These are phyloP conservation scores for Triticum aestivum DNA, from an alignment of 176 grass and related monocot species.

Conservation along the genomic window DNA sequence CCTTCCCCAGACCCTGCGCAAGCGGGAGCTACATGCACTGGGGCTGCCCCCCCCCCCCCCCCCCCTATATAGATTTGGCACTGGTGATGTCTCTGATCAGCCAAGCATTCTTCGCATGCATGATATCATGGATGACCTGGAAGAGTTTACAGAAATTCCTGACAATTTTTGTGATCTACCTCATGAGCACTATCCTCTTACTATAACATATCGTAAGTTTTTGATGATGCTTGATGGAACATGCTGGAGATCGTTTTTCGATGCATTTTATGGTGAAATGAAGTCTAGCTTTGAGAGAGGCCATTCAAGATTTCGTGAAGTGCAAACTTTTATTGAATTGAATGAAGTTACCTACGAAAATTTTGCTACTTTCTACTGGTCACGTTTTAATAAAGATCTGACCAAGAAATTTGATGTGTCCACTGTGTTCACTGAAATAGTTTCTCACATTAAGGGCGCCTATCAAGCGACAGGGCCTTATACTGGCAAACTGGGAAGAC, in stretches of 20 bases:
- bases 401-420: conserved; percentile 72
- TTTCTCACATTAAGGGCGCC: conserved; percentile 80
- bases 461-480: background rate
- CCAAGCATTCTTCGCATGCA: conserved; percentile 49
- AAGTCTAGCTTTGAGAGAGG: conserved; percentile 40
- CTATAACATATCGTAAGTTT: conserved; percentile 72
- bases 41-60: no score
- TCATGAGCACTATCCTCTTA: conserved; percentile 50
- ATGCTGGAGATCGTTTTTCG: conserved; percentile 61
- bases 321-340: conserved; percentile 53
- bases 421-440: conserved; percentile 85
- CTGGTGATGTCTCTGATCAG: conserved; percentile 36
- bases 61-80: no score
- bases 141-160: conserved; percentile 66
- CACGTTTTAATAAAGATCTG: conserved; percentile 61
- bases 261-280: conserved; percentile 47
- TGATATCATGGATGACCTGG: conserved; percentile 45
- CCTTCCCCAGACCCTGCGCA: no score
- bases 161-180: conserved; percentile 49
- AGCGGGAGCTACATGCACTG: no score
- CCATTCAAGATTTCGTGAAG: conserved; percentile 48
- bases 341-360: conserved; percentile 84
- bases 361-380: conserved; percentile 74
- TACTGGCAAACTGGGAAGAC: conserved; percentile 27
- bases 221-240: conserved; percentile 94